Evolutionary conservation across 768 basidiomycete species (phyloP).

Genomic region (Hemileccinum rubropunctum): DNA sequence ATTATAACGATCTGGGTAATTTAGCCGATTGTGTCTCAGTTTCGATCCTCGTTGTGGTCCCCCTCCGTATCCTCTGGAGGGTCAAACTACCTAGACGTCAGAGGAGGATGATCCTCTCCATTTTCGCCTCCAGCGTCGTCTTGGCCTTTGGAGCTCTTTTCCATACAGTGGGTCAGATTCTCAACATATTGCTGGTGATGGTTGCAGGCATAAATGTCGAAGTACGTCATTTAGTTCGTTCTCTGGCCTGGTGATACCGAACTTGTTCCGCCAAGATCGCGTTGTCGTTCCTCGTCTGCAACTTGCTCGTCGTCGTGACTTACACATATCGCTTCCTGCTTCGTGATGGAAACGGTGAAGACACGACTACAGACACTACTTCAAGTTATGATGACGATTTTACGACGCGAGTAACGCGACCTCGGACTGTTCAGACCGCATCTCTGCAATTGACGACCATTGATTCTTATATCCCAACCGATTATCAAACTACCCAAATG

Average conservation of each 20-base stretch:
- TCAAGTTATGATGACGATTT: conserved; percentile 15
- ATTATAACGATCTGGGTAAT: background rate
- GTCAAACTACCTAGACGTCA: conserved; percentile 19
- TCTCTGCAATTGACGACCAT: conserved; percentile 5
- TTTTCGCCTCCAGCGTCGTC: conserved; percentile 19
- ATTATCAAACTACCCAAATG: background rate
- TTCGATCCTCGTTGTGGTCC: conserved; percentile 16
- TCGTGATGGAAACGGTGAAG: background rate
- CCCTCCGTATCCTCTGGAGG: conserved; percentile 21
- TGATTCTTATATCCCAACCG: conserved; percentile 1
- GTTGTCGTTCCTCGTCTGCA: conserved; percentile 19
- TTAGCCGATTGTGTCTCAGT: conserved; percentile 18
- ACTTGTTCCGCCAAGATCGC: conserved; percentile 8
- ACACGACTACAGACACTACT: background rate
- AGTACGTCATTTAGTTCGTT: conserved; percentile 5
- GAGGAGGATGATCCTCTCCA: conserved; percentile 23
- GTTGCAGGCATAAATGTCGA: conserved; percentile 16
- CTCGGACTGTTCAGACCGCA: background rate
- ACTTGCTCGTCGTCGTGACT: conserved; percentile 23
- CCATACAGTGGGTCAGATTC: conserved; percentile 11
- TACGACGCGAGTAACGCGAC: background rate
- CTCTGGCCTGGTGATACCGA: background rate
- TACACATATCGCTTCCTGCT: conserved; percentile 12
- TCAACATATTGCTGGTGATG: conserved; percentile 2
- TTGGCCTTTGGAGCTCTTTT: conserved; percentile 16